Base-by-base conservation (phyloP, 805 yeast genomes). In the Monosporozyma yasuniensis region DNA sequence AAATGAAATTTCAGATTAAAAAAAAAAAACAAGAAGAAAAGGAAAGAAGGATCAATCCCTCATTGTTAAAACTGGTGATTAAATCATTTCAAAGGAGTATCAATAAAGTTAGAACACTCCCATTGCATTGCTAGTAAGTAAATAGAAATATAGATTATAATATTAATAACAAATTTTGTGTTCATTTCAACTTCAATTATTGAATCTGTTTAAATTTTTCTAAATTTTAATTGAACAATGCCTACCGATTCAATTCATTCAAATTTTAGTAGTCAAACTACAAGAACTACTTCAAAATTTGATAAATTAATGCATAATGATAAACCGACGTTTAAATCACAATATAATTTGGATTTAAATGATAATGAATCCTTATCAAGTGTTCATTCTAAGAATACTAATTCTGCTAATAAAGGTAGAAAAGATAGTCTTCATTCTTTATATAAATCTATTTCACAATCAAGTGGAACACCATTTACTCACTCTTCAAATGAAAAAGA, bases 271-370 rank as follows among this genome's bases (percentile, higher is more conserved):
- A n/a, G 22, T 42, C 30, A 42, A 22, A 22, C 27, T 23, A 9
- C 18, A 12, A 32, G 37, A 14, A 27, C 46, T 35, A 7, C 35
- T 12, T 32, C 18, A n/a, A 48, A 35, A 21, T 44, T 35, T 28
- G 47, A 47, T 30, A 47, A 48, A 38, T 3, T 16, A 21, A 42
- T 49, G 3, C 51, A 54, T 37, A 53, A 52, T 44, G 54, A 51
- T 6, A 27, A 37, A 10, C 54, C 59, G 3, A 47, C 18, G 4
- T 50, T 54, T 42, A 52, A 50, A 42, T 37, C 39, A 8, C 42
- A 45, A n/a, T 45, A 34, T 22, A 37, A 12, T 16, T n/a, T 18
- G 11, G 39, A 32, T 12, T 6, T 16, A 11, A 50, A n/a, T 42
- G 30, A 25, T 46, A 19, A 50, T 44, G 44, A 48, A 2, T 35